These are phyloP conservation scores for Podospora anserina DNA, from an alignment of 495 filamentous ascomycete species.

Conservation along the genomic window DNA sequence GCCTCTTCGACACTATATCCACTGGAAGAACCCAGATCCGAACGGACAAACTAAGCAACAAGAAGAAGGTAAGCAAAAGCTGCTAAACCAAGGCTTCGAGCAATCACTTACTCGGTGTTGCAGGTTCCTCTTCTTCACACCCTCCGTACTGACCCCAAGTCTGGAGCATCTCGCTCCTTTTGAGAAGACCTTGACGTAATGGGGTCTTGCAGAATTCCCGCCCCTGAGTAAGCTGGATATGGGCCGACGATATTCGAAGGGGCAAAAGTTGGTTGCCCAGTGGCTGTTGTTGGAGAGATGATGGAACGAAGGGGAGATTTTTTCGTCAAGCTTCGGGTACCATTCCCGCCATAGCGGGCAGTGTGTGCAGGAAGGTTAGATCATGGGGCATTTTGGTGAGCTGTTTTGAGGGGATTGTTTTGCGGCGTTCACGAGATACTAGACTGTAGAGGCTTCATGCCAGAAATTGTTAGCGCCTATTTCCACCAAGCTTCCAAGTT, in stretches of 20 bases:
- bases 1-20: constrained; percentile 23
- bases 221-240: too few species aligned
- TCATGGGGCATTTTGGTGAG: neutral
- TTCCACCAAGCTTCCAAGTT: neutral
- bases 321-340: neutral
- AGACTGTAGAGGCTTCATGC: neutral
- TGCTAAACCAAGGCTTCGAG: neutral
- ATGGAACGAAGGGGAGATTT: neutral
- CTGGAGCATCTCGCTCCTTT: too few species aligned
- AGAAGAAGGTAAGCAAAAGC: neutral
- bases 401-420: neutral
- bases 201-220: too few species aligned
- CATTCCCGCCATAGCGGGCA: neutral
- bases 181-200: too few species aligned
- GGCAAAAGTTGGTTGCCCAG: too few species aligned
- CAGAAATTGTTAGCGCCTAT: neutral
- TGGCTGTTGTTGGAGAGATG: too few species aligned
- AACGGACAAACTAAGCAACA: neutral
- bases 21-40: constrained; percentile 22
- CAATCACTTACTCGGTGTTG: neutral
- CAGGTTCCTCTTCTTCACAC: neutral
- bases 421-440: neutral
- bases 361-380: neutral
- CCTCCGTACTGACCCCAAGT: neutral
- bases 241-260: too few species aligned